Percentiles rank a stretch among this genome's conserved stretches.
Evolutionary conservation across 2,329 filamentous ascomycete genomes (phyloP).

Genomic region (Lasiodiplodia hormozganensis): DNA sequence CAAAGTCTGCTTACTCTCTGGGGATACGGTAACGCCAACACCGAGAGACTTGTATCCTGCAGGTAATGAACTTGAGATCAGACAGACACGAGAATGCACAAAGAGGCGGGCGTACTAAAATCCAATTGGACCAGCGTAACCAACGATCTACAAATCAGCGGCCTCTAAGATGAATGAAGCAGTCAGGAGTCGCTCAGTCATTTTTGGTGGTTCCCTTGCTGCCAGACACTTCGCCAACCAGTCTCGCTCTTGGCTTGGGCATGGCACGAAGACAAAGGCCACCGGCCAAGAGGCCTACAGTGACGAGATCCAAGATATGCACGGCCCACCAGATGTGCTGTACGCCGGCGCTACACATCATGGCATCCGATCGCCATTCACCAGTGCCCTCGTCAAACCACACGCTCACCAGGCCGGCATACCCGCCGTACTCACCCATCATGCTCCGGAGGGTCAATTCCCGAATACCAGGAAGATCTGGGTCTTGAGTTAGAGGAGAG

Average conservation of each 20-base stretch:
- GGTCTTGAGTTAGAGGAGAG: constrained; percentile 26
- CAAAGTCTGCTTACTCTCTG: not conserved
- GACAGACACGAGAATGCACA: not conserved
- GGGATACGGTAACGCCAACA: not conserved
- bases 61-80: not conserved
- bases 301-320: constrained; percentile 73
- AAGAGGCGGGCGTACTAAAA: not conserved
- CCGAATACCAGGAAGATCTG: constrained; percentile 68
- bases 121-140: not conserved
- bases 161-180: not conserved
- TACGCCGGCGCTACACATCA: constrained; percentile 77
- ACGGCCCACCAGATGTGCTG: constrained; percentile 96
- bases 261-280: constrained; percentile 18
- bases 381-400: constrained; percentile 79
- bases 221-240: not conserved
- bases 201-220: constrained; percentile 10
- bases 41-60: not conserved
- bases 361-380: constrained; percentile 84
- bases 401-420: constrained; percentile 83
- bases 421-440: constrained; percentile 97
- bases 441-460: constrained; percentile 96
- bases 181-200: not conserved
- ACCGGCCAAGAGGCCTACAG: constrained; percentile 43
- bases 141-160: not conserved
- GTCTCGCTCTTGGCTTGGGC: not conserved